Evolutionary conservation across 495 filamentous ascomycete species (phyloP).

Genomic region (Penicillium fimorum): DNA sequence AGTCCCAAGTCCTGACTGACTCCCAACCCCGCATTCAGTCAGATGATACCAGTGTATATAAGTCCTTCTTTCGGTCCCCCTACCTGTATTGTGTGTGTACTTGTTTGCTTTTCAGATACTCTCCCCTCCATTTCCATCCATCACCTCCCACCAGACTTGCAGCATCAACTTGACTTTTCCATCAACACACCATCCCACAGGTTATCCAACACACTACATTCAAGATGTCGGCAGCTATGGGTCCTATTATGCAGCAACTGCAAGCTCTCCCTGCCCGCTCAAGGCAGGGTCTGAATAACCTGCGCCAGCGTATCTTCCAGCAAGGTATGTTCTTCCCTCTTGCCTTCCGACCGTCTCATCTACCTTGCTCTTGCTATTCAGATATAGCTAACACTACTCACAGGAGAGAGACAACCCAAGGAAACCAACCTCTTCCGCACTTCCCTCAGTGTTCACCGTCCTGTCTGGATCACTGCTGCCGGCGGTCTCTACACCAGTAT

Average conservation of each 20-base stretch:
- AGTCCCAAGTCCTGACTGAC: constrained; percentile 14
- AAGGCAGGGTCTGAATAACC: constrained; percentile 31
- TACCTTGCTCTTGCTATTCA: not conserved
- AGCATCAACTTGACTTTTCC: constrained; percentile 10
- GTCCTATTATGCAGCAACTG: constrained; percentile 26
- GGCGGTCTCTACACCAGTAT: constrained; percentile 42
- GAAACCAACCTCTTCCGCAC: constrained; percentile 35
- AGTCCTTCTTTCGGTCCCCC: not conserved
- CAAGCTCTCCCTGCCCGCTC: constrained; percentile 27
- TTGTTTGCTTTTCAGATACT: constrained; percentile 7
- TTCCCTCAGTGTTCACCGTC: constrained; percentile 40
- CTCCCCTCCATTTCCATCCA: constrained; percentile 13
- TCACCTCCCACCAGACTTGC: constrained; percentile 6
- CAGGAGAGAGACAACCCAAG: constrained; percentile 33
- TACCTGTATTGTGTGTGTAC: not conserved
- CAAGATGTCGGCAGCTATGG: constrained; percentile 29
- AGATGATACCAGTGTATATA: constrained; percentile 29
- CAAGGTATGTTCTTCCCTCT: constrained; percentile 23
- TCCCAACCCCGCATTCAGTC: constrained; percentile 29
- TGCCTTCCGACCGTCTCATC: not conserved
- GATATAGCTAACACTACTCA: constrained; percentile 9
- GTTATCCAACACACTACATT: not conserved
- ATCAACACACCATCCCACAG: constrained; percentile 5
- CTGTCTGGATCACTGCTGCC: constrained; percentile 42
- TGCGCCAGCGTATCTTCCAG: constrained; percentile 32